These are phyloP conservation scores for Xylaria sp. DNA, from an alignment of 2,329 filamentous ascomycete genomes.

Conservation along the genomic window DNA sequence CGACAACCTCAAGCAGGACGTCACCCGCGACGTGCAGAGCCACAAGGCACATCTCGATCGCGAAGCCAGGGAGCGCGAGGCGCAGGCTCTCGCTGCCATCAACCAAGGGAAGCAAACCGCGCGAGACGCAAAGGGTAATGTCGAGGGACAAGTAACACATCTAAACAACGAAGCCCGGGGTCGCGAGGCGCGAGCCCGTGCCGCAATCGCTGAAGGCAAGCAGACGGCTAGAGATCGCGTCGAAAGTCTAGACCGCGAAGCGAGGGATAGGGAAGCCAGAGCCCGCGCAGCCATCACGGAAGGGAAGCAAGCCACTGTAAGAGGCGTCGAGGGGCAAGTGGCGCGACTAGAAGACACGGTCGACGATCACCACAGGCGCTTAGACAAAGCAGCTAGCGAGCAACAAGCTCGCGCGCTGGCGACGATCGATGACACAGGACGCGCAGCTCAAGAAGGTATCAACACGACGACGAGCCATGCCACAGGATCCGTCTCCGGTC, in stretches of 20 bases:
- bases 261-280: constrained; percentile 19
- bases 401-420: constrained; percentile 11
- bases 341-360: not conserved
- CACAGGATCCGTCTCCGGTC: not conserved
- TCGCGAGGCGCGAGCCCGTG: constrained; percentile 7
- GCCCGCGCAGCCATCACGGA: constrained; percentile 16
- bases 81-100: constrained; percentile 15
- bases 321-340: constrained; percentile 12
- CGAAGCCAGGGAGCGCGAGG: constrained; percentile 27
- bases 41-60: constrained; percentile 25
- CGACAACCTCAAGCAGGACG: constrained; percentile 23
- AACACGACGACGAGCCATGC: constrained; percentile 9
- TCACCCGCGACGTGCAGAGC: constrained; percentile 26
- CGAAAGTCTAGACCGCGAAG: constrained; percentile 10
- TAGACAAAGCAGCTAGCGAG: constrained; percentile 10
- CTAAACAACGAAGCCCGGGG: not conserved
- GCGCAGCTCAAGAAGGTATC: constrained; percentile 19
- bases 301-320: constrained; percentile 12
- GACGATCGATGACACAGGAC: constrained; percentile 6
- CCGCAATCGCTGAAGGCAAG: constrained; percentile 21
- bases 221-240: constrained; percentile 9
- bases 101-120: constrained; percentile 16
- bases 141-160: constrained; percentile 2
- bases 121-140: constrained; percentile 1
- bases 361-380: not conserved